Evolutionary conservation across 2,329 filamentous ascomycete genomes (phyloP), one percentile per base, ranked within the genome.

Genomic region (Clarireedia paspali): DNA sequence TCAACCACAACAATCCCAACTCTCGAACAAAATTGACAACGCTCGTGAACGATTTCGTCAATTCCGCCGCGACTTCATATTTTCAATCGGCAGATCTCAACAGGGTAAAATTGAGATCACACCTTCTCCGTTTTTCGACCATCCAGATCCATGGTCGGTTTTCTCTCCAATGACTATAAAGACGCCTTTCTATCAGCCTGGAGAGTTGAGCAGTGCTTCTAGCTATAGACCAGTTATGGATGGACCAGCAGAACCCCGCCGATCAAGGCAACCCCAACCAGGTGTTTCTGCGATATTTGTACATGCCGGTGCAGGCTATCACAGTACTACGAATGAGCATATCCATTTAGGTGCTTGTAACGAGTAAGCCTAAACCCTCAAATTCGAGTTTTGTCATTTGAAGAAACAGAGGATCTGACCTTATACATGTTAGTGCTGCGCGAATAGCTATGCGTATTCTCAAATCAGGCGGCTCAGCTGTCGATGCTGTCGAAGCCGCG

Each of bases 281-380:
- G 60, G 62, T 47, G 73, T 83, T 9, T 83, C 83, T 56, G 91
- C 90, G 57, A 92, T 99, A 52, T 97, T 96, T 70, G 86, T 99
- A 46, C 94, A 99, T 71, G 94, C 92, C 39, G 94, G 94, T 36
- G 94, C 94, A 15, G 94, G 94, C 4, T 99, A 89, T 66, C 94
- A 99, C 70, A 96, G 91, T 68, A 76, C 82, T 24, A 82, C 88
- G 58, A 97, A 97, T 68, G 91, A 99, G 70, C 77, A 79, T 55
- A 78, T 88, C 39, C 94, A 99, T 68, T 80, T 99, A 9, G 78
- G 85, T 66, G 91, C 91, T 44, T 97, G 94, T 71, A 86, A 87
- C 67, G 86, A 92, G 92, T 96, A 77, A 73, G 89, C 76, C 46
- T 39, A 44, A 30, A 54, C 57, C 15, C 49, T 34, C 17, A 7